Conservation (phyloP, 2,329 filamentous ascomycete species). For the Aaosphaeria pasadenensis region DNA sequence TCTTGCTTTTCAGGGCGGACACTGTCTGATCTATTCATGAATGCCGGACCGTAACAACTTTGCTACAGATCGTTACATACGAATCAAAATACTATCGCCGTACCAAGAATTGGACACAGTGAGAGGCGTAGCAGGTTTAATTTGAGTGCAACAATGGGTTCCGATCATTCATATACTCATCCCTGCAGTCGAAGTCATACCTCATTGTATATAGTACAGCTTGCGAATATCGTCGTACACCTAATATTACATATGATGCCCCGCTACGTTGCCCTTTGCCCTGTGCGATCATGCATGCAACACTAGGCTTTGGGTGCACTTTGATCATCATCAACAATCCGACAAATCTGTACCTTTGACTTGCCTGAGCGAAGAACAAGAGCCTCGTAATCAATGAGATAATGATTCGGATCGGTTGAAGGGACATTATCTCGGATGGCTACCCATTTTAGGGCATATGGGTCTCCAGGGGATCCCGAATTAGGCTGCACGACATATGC, state of each 20-base stretch:
- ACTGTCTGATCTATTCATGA: constrained; percentile 7
- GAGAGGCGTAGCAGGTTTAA: no score
- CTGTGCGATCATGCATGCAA: no score
- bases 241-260: no score
- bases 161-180: no score
- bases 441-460: constrained; percentile 56
- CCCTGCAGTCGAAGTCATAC: no score
- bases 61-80: constrained; percentile 11
- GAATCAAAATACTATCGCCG: no score
- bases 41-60: constrained; percentile 38
- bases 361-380: constrained; percentile 59
- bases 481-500: constrained; percentile 54
- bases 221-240: no score
- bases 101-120: no score
- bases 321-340: constrained; percentile 54
- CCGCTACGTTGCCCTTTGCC: no score
- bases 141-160: no score
- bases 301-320: constrained; percentile 45
- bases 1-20: constrained; percentile 21
- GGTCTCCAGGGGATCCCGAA: constrained; percentile 41
- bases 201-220: no score
- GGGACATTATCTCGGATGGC: constrained; percentile 42
- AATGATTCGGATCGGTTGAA: constrained; percentile 58
- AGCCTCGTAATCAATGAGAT: constrained; percentile 54
- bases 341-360: constrained; percentile 58